phyloP scores from a whole-genome alignment of 495 filamentous ascomycete species.

The Daldinia bambusicola region DNA sequence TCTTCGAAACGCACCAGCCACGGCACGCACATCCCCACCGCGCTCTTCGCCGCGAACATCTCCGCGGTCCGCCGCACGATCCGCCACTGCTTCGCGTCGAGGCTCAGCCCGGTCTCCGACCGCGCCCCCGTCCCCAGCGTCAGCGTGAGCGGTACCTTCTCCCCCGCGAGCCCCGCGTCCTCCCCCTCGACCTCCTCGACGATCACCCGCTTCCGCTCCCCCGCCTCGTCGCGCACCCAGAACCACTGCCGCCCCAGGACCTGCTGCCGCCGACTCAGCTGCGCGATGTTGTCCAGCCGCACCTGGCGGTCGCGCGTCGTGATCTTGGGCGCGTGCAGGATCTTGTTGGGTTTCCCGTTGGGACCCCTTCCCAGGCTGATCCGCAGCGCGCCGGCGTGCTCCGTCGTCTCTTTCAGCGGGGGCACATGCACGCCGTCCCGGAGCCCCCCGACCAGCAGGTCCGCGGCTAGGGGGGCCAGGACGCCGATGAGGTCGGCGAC shows the following conservation, averaged over 20 bases:
- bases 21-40: not conserved
- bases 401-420: conserved; percentile 55
- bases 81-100: not conserved
- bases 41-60: too few relatives aligned
- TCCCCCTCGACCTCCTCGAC: conserved; percentile 27
- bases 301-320: conserved; percentile 47
- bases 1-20: not conserved
- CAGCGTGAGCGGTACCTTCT: not conserved
- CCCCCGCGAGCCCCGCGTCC: not conserved
- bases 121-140: fast-evolving
- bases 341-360: not conserved
- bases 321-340: conserved; percentile 55
- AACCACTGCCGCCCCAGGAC: conserved; percentile 44
- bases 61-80: not conserved
- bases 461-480: conserved; percentile 64
- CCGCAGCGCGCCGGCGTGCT: conserved; percentile 21
- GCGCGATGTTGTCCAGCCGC: not conserved
- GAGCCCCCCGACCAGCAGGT: conserved; percentile 70
- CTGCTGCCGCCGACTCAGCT: conserved; percentile 15
- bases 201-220: conserved; percentile 40
- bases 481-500: conserved; percentile 45
- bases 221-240: conserved; percentile 33
- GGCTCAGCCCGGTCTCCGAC: not conserved
- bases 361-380: too few relatives aligned
- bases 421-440: conserved; percentile 70